Evolutionary conservation across 2,329 filamentous ascomycete species (phyloP), one percentile per base, ranked within the genome.

Genomic region (Penicillium vulpinum): DNA sequence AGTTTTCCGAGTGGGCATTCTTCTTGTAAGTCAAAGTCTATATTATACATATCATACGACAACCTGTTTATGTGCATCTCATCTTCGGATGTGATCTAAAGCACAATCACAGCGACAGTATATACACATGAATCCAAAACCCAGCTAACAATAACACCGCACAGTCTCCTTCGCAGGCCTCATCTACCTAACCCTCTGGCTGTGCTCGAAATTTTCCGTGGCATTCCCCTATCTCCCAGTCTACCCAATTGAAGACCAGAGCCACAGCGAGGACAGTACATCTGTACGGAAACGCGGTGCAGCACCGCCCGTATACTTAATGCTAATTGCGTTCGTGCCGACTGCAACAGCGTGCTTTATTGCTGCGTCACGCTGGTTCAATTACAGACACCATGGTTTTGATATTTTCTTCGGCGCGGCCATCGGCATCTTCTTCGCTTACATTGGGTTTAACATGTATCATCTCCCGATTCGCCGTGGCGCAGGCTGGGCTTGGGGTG

Each of bases 331-430:
- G 2, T 78, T 91, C 18, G 74, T 90, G 1, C 92, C 92, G 2
- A 83, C 92, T 62, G 88, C 86, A 55, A 78, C 85, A 1, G 88
- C 92, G 5, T 83, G 92, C 61, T 96, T 92, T 77, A 89, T 97
- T 60, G 83, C 88, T n/a, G 85, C 87, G 28, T 93, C 91, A 1
- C 88, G 93, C 11, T 97, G 88, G 83, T 92, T 88, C 58, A 88
- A 97, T 73, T 95, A 88, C 77, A 86, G 90, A 38, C 93, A 97
- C 73, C 90, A 93, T 71, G 92, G 88, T n/a, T 93, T 96, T 71
- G 93, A 97, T 63, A 90, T 97, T 62, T 76, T 97, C 2, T 91
- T 89, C 61, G 93, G 93, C n/a, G 89, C 88, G 54, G 63, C 89
- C 13, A 88, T 97, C 60, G 93, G 93, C 9, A 82, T 88, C 15